These are phyloP conservation scores for Carex littledalei DNA, from an alignment of 176 grass and related monocot species.

Conservation along the genomic window DNA sequence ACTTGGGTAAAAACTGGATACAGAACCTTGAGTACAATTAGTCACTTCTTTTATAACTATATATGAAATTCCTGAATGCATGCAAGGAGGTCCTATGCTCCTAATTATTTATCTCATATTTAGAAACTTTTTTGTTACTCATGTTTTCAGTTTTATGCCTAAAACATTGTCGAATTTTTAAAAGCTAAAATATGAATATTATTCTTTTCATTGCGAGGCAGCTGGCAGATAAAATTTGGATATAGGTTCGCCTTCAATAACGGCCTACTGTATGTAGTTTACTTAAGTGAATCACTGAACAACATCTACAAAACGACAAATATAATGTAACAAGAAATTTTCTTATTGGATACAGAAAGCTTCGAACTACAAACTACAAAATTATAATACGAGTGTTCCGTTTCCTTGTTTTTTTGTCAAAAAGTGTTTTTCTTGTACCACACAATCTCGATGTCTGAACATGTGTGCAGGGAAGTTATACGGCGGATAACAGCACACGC, in stretches of 20 bases:
- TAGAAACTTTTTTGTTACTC: not conserved
- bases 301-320: not conserved
- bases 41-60: no score
- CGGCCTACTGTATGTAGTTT: not conserved
- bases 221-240: not conserved
- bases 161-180: not conserved
- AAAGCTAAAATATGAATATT: not conserved
- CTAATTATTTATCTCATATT: not conserved
- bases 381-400: not conserved
- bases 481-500: not conserved
- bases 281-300: not conserved
- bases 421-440: not conserved
- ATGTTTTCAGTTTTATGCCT: not conserved
- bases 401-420: not conserved
- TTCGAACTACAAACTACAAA: not conserved
- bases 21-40: no score
- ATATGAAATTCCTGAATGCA: no score
- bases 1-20: no score
- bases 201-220: not conserved
- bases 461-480: constrained; percentile 4
- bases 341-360: not conserved
- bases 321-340: not conserved
- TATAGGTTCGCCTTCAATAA: not conserved
- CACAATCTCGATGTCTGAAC: not conserved
- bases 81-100: no score